A percentile compares a stretch with the other conserved stretches of the same genome.
Conservation (phyloP, 768 basidiomycete species). For the Trametes maxima region DNA sequence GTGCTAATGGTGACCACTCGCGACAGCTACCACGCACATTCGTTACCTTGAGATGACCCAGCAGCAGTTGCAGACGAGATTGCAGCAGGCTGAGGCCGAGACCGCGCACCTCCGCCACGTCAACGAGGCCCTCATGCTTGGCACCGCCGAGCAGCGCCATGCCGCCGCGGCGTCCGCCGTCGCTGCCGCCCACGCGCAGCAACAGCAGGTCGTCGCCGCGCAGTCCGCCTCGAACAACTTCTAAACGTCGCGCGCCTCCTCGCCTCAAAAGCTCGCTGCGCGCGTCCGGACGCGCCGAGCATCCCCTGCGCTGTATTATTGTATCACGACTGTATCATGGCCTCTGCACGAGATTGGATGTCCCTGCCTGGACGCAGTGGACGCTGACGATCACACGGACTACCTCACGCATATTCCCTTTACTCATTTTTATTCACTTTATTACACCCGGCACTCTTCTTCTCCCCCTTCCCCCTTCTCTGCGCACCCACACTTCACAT, state of each 20-base stretch:
- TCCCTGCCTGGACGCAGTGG: conserved; percentile 59
- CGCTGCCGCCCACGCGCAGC: conserved; percentile 46
- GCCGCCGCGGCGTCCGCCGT: conserved; percentile 59
- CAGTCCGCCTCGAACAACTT: conserved; percentile 37
- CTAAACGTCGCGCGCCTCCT: conserved; percentile 21
- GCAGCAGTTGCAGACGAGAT: conserved; percentile 70
- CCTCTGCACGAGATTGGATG: conserved; percentile 26
- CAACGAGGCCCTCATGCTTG: conserved; percentile 89
- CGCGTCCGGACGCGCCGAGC: conserved; percentile 32
- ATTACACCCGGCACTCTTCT: conserved; percentile 26
- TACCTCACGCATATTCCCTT: conserved; percentile 36
- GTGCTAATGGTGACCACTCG: background rate
- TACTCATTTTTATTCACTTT: conserved; percentile 36
- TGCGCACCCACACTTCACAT: background rate
- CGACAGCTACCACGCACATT: conserved; percentile 78
- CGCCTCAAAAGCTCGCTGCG: conserved; percentile 31
- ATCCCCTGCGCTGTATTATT: conserved; percentile 40
- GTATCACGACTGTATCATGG: conserved; percentile 31
- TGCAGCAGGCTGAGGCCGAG: conserved; percentile 79
- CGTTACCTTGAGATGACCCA: conserved; percentile 83
- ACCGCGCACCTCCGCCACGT: conserved; percentile 78
- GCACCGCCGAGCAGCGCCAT: conserved; percentile 74
- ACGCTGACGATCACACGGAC: conserved; percentile 50
- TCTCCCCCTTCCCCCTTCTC: background rate
- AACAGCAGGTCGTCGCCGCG: conserved; percentile 47